These are phyloP conservation scores for Plenodomus lindquistii DNA, from an alignment of 2,329 filamentous ascomycete species.

Conservation along the genomic window DNA sequence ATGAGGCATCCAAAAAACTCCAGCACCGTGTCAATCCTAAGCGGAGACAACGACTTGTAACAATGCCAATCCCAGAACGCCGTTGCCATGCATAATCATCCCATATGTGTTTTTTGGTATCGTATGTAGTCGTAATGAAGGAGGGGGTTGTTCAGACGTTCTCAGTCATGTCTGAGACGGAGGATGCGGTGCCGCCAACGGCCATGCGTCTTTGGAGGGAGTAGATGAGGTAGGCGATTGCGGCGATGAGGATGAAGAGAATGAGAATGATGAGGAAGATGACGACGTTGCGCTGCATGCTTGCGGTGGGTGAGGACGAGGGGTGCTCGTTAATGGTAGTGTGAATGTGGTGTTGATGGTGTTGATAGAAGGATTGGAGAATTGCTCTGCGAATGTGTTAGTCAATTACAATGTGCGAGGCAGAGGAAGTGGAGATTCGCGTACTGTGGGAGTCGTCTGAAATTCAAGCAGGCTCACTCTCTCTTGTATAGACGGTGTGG, in stretches of 20 bases:
- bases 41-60: not conserved
- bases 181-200: conserved; percentile 38
- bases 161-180: conserved; percentile 38
- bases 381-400: not conserved
- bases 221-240: conserved; percentile 56
- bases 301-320: conserved; percentile 15
- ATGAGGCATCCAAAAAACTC: not conserved
- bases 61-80: not conserved
- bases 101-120: not conserved
- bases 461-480: not conserved
- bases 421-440: not conserved
- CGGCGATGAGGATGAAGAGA: conserved; percentile 55
- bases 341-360: not conserved
- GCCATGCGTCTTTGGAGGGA: conserved; percentile 51
- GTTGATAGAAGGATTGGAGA: not conserved
- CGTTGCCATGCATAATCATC: conserved; percentile 4
- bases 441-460: too few relatives aligned
- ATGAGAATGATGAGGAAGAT: conserved; percentile 58
- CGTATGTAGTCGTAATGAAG: conserved; percentile 1
- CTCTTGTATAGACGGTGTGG: not conserved
- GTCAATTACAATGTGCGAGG: not conserved
- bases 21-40: conserved; percentile 1
- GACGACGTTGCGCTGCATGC: conserved; percentile 57
- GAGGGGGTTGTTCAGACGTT: not conserved
- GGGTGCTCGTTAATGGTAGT: conserved; percentile 1